Evolutionary conservation across 129 eudicot species (phyloP).

Genomic region (Cynara cardunculus): DNA sequence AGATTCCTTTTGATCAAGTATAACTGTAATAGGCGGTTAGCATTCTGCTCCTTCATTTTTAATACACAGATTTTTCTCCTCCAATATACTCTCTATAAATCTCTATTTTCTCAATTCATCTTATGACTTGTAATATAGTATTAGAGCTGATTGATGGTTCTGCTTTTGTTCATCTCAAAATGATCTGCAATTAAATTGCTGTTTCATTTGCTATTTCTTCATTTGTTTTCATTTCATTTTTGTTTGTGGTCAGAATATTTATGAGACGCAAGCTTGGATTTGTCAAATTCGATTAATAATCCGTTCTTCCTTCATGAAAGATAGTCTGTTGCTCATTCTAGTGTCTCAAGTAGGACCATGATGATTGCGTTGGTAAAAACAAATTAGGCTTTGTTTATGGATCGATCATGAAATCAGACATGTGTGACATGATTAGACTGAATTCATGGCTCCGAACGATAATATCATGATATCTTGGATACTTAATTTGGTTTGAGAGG

Average conservation of each 20-base stretch:
- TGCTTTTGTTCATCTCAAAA: background rate
- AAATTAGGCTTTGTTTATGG: no score
- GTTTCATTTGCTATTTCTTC: background rate
- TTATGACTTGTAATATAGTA: background rate
- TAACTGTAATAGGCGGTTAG: background rate
- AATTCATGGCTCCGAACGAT: no score
- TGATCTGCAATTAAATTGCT: background rate
- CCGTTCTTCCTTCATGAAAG: no score
- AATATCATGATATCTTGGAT: no score
- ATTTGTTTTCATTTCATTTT: background rate
- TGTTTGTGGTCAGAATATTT: background rate
- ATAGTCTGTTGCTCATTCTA: no score
- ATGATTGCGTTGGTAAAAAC: no score
- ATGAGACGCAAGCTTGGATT: background rate
- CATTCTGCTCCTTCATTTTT: background rate
- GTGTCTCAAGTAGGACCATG: no score
- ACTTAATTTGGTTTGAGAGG: no score
- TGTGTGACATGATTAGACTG: no score
- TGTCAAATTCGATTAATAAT: no score
- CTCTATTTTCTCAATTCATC: background rate
- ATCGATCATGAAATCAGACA: no score
- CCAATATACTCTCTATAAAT: background rate
- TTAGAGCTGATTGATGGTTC: background rate
- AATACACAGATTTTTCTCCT: background rate
- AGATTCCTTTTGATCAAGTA: background rate